Evolutionary conservation across 2,329 filamentous ascomycete genomes (phyloP), one percentile per base, ranked within the genome.

Genomic region (Periconia macrospinosa): DNA sequence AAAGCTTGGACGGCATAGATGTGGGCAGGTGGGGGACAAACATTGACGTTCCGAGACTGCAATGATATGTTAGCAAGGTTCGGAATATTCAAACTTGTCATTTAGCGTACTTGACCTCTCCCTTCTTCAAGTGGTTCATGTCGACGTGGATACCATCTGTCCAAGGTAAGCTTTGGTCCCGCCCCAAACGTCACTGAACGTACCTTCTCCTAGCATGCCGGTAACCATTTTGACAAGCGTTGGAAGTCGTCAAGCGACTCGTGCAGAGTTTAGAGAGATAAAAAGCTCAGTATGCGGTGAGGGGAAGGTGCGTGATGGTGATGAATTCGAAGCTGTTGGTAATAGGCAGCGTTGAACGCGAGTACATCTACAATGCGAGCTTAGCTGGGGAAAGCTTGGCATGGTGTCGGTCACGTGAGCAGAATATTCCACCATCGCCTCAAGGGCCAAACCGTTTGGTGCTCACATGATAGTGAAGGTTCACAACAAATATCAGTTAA

Each of bases 91-190:
- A 37, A 53, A 45, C n/a, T 9, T 14, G 7, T 11, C n/a, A 20
- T 27, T 3, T 20, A 58, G 80, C 91, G 79, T 81, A 97, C 92
- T 99, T 99, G 75, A 99, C 93, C 81, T 99, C 94, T 58, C 94
- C 94, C 78, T 92, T 94, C 87, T 99, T 99, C 77, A 99, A 81
- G 72, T 94, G 89, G 71, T 97, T 91, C 94, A 99, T 99, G 74
- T 99, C 94, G 67, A 99, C 83, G 76, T 99, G 94, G 75, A 99
- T 97, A 75, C 94, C 94, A 92, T 99, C 94, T 97, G 69, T 53
- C 43, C 19, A 30, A 15, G 8, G 66, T 74, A 47, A 74, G 72
- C 59, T 60, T 50, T 41, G 30, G 60, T 60, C 58, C 50, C 44
- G 41, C 23, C 27, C 23, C 30, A 45, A 54, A 20, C 33, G 47